These are phyloP conservation scores for Thraustochytrium striatum DNA, from an alignment of 352 stramenopile genomes.

Conservation along the genomic window DNA sequence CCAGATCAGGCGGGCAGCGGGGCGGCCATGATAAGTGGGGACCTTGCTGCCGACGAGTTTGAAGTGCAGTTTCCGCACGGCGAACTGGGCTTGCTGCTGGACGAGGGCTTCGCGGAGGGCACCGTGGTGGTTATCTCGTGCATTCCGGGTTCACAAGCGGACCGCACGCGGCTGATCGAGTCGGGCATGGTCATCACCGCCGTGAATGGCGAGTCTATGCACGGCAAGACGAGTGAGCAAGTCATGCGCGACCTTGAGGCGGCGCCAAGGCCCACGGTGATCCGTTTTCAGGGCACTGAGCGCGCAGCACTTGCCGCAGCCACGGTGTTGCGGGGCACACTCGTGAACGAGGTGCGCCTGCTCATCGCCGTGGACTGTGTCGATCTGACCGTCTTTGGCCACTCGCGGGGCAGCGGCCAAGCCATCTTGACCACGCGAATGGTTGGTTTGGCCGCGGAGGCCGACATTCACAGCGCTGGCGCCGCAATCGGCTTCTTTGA, in stretches of 20 bases:
- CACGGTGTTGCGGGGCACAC: neutral
- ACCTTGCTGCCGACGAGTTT: constrained; percentile 2
- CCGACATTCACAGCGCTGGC: constrained; percentile 4
- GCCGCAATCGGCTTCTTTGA: constrained; percentile 7
- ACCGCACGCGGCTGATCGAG: constrained; percentile 22
- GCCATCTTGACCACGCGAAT: neutral
- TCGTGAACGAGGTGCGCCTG: constrained; percentile 1
- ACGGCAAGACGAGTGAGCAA: neutral
- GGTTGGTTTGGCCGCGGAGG: neutral
- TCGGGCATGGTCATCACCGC: constrained; percentile 40
- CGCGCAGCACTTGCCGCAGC: neutral
- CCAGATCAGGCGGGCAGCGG: too few species aligned
- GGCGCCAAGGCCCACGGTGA: neutral
- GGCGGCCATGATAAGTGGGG: too few species aligned
- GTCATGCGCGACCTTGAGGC: neutral
- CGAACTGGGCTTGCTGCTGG: constrained; percentile 18
- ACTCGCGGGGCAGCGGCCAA: neutral
- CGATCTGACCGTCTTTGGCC: constrained; percentile 7
- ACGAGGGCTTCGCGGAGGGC: constrained; percentile 16
- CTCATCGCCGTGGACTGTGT: neutral
- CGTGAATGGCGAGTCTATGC: neutral
- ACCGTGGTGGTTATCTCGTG: constrained; percentile 7
- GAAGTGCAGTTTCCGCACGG: constrained; percentile 18
- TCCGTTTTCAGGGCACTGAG: constrained; percentile 16
- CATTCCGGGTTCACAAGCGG: constrained; percentile 23